phyloP scores from a whole-genome alignment of 2,329 filamentous ascomycete genomes.

The Aschersonia sp. region DNA sequence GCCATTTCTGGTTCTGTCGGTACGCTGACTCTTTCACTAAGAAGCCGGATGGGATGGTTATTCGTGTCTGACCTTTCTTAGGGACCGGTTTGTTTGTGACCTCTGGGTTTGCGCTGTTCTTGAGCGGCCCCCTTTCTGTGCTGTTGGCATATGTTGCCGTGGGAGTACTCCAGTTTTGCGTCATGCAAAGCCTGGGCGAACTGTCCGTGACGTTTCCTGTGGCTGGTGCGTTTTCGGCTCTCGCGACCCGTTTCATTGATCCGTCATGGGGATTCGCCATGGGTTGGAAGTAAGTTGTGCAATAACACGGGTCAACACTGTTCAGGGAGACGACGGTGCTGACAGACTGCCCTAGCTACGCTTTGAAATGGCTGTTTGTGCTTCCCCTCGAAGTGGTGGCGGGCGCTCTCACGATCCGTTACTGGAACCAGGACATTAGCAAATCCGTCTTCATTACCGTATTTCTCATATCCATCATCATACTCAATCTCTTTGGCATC shows the following conservation, averaged over 20 bases:
- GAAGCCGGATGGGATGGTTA: too few species aligned
- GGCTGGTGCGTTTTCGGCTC: slow-evolving; percentile 80
- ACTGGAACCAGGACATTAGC: slow-evolving; percentile 50
- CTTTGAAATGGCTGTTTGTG: not conserved
- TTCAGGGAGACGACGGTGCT: not conserved
- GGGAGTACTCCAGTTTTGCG: slow-evolving; percentile 80
- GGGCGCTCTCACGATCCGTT: slow-evolving; percentile 63
- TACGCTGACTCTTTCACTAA: slow-evolving; percentile 16
- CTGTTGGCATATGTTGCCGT: slow-evolving; percentile 64
- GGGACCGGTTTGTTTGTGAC: slow-evolving; percentile 72
- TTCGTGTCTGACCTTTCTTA: not conserved
- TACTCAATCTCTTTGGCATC: slow-evolving; percentile 12
- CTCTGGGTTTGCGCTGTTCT: slow-evolving; percentile 54
- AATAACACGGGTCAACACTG: not conserved
- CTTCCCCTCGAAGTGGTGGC: slow-evolving; percentile 55
- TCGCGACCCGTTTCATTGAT: slow-evolving; percentile 83
- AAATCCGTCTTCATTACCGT: slow-evolving; percentile 65
- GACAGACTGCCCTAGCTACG: not conserved
- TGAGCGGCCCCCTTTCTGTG: slow-evolving; percentile 66
- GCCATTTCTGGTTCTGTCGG: slow-evolving; percentile 87
- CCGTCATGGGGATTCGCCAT: slow-evolving; percentile 91
- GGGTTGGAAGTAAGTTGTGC: slow-evolving; percentile 61
- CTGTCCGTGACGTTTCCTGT: slow-evolving; percentile 83
- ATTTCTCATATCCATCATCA: slow-evolving; percentile 39
- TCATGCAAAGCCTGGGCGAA: slow-evolving; percentile 82